Evolutionary conservation across 208 protist genomes (phyloP).

Genomic region (Strigomonas culicis): DNA sequence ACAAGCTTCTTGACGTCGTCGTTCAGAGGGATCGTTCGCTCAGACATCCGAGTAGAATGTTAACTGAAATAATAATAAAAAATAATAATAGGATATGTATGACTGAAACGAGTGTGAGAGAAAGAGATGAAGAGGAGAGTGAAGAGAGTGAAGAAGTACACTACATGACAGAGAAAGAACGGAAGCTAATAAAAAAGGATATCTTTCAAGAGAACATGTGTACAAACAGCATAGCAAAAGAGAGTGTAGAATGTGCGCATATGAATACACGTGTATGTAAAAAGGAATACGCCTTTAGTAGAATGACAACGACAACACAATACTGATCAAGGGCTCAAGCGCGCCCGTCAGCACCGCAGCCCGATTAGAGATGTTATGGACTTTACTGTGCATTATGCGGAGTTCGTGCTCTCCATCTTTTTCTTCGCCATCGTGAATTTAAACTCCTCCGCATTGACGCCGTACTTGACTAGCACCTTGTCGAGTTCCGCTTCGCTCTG

Average conservation of each 20-base stretch:
- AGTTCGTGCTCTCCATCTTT: slow-evolving; percentile 24
- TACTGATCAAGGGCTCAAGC: too few species aligned
- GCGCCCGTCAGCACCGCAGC: too few species aligned
- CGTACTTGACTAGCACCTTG: slow-evolving; percentile 72
- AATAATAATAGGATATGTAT: not conserved
- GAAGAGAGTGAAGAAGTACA: not conserved
- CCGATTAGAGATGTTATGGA: too few species aligned
- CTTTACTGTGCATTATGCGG: not conserved
- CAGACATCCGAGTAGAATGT: slow-evolving; percentile 4
- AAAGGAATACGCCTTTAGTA: too few species aligned
- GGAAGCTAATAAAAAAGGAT: too few species aligned
- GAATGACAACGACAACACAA: too few species aligned
- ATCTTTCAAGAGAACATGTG: too few species aligned
- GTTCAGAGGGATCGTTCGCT: slow-evolving; percentile 24
- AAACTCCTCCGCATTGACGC: slow-evolving; percentile 61
- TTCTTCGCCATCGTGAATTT: slow-evolving; percentile 54
- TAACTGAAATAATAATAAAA: not conserved
- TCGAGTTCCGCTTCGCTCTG: slow-evolving; percentile 50
- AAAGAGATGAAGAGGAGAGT: not conserved
- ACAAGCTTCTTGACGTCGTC: slow-evolving; percentile 82
- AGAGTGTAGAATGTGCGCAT: too few species aligned
- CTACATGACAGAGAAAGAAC: too few species aligned
- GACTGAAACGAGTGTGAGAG: not conserved
- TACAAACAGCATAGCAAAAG: too few species aligned
- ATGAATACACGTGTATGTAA: too few species aligned